Evolutionary conservation across 306 rosid genomes (phyloP), one percentile per base, ranked within the genome.

Genomic region (Quercus agrifolia): DNA sequence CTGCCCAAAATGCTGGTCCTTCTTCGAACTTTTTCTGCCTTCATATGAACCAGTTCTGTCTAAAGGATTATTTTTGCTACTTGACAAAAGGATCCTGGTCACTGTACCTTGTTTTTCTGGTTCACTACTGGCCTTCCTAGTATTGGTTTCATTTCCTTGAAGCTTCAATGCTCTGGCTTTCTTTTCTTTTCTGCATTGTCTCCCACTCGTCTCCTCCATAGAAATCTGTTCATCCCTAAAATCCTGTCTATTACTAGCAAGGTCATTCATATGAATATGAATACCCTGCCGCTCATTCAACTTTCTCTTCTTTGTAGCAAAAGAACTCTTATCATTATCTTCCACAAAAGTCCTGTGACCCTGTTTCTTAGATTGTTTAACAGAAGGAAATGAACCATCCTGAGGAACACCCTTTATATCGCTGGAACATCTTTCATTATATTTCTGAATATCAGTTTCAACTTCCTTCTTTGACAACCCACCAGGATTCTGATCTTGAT

Each of bases 131-230:
- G 92, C 91, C 84, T 89, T 90, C 84, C 94, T 89, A 59, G 87
- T 84, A 82, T 92, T 89, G 57, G 92, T 89, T 62, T 93, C 97
- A 79, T 88, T 89, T 70, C 93, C 94, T 14, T 84, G 94, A 70
- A 87, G 85, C 85, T 88, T 96, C 68, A 92, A 93, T 57, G 46
- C 49, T 82, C 85, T 93, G 20, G 83, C 78, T 79, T 93, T 90
- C 89, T 89, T 93, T 81, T 90, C 97, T 87, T 88, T 93, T 82
- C 89, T 87, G 75, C 85, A 83, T 78, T 79, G 86, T 81, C 87
- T 59, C 89, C 89, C 73, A 73, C 72, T 68, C 6, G 20, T 1
- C 20, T 15, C 70, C 20, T 63, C 70, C 70, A 27, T 5, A 1
- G 20, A 27, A 13, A 28, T 14, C 70, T 13, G 70, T 28, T 15